Base-by-base conservation (phyloP, 768 basidiomycete genomes). In the Mycena olivaceomarginata region DNA sequence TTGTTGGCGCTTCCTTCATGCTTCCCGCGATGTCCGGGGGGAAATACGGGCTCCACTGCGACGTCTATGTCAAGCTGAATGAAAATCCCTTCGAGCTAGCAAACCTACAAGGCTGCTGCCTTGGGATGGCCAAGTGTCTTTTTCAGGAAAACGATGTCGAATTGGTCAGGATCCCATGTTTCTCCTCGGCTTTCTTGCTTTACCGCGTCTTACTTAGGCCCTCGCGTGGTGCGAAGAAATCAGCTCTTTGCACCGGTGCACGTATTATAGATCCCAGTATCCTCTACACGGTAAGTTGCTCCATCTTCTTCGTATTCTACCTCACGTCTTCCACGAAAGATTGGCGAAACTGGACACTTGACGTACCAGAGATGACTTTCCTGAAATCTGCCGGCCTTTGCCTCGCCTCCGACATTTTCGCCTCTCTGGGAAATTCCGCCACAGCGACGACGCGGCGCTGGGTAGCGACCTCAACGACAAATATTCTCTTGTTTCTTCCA, bases 141-240 rank as follows among this genome's bases (percentile, higher is more conserved):
- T 37, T 6, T 0, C 69, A 20, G 4, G 75, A 76, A n/a, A 67
- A 70, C 0, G 15, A 71, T 1, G 12, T 43, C 0, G 75, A 65
- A n/a, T 59, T 70, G 69, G 75, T 60, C 25, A 63, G 57, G 13
- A 37, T 46, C 4, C 0, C 48, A 48, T 10, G 22, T 16, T 16
- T 40, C n/a, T 43, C 37, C 16, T 15, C 46, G 2, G 31, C 20
- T 5, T 40, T 9, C 4, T 4, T 15, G 7, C 16, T 2, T 48
- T 60, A 4, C 41, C 18, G 40, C 62, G 18, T 39, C 10, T 7
- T 18, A 76, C 10, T 7, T 18, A 76, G 75, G 75, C 75, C 40
- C 75, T 76, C 18, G 75, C 75, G 6, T 76, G 70, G 75, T 57
- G 51, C 16, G 75, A 76, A 4, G 75, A 76, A 8, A 46, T 76